Evolutionary conservation across 1,139 yeast species (phyloP).

Genomic region (Starmera stellimalicola): DNA sequence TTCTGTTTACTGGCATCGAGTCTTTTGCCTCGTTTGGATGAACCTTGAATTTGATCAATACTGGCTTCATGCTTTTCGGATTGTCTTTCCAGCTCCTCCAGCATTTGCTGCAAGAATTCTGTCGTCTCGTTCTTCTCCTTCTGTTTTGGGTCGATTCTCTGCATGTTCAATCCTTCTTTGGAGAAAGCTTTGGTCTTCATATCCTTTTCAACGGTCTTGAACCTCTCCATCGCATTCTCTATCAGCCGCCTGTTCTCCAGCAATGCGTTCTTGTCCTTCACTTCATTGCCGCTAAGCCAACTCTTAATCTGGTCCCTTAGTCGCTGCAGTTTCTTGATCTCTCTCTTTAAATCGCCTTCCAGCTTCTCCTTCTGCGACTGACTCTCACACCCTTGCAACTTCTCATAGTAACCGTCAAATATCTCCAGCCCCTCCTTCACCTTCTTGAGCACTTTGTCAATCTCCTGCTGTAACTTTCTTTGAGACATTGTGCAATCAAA

Average conservation of each 20-base stretch:
- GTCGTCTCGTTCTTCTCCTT: slow-evolving; percentile 70
- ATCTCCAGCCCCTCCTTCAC: slow-evolving; percentile 87
- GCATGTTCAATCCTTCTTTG: slow-evolving; percentile 80
- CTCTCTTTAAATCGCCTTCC: slow-evolving; percentile 89
- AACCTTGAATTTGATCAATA: slow-evolving; percentile 47
- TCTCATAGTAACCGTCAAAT: slow-evolving; percentile 82
- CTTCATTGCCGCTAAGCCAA: slow-evolving; percentile 90
- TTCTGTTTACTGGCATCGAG: slow-evolving; percentile 40
- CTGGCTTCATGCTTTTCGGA: slow-evolving; percentile 73
- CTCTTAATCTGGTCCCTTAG: slow-evolving; percentile 92
- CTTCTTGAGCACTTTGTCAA: slow-evolving; percentile 92
- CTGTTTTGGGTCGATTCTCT: slow-evolving; percentile 69
- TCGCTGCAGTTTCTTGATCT: slow-evolving; percentile 90
- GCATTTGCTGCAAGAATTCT: slow-evolving; percentile 59
- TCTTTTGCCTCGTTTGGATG: slow-evolving; percentile 49
- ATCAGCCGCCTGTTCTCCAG: slow-evolving; percentile 76
- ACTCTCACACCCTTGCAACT: slow-evolving; percentile 72
- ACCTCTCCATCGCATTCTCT: slow-evolving; percentile 93
- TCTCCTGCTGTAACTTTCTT: slow-evolving; percentile 69
- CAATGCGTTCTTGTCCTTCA: slow-evolving; percentile 76
- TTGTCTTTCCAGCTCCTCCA: slow-evolving; percentile 81
- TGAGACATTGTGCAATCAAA: too few relatives aligned
- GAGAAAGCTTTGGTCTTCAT: slow-evolving; percentile 95
- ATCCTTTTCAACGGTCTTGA: slow-evolving; percentile 88
- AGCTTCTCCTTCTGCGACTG: slow-evolving; percentile 89